Evolutionary conservation across 805 yeast genomes (phyloP).

Genomic region (Wickerhamomyces pijperi): DNA sequence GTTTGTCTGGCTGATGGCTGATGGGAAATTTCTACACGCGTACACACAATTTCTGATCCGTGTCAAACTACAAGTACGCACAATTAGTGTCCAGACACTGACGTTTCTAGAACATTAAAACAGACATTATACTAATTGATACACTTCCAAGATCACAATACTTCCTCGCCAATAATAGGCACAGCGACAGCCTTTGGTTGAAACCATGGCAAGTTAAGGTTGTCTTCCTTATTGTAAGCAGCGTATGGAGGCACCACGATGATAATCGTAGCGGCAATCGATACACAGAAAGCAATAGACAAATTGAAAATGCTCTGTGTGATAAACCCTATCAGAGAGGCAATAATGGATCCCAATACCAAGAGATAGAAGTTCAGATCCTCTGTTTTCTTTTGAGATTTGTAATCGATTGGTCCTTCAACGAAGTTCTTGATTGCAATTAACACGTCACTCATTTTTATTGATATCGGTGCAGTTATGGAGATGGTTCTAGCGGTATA

Average conservation of each 20-base stretch:
- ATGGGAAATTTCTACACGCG: too few relatives aligned
- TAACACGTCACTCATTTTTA: neutral
- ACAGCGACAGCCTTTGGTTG: slow-evolving; percentile 6
- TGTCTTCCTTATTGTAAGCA: slow-evolving; percentile 4
- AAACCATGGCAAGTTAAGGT: slow-evolving; percentile 6
- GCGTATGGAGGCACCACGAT: slow-evolving; percentile 12
- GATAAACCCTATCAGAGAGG: slow-evolving; percentile 6
- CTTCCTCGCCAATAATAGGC: too few relatives aligned
- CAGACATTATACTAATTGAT: too few relatives aligned
- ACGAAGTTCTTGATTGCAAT: slow-evolving; percentile 2
- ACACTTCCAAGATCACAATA: too few relatives aligned
- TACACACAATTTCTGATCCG: too few relatives aligned
- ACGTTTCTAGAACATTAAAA: too few relatives aligned
- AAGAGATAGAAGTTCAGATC: slow-evolving; percentile 2
- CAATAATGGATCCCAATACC: slow-evolving; percentile 4
- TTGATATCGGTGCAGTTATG: too few relatives aligned
- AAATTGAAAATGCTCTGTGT: slow-evolving; percentile 4
- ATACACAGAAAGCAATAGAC: slow-evolving; percentile 1
- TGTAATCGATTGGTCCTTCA: slow-evolving; percentile 13
- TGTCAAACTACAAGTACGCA: too few relatives aligned
- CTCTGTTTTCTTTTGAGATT: slow-evolving; percentile 9
- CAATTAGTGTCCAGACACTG: too few relatives aligned
- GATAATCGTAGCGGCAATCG: slow-evolving; percentile 1
- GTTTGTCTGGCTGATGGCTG: too few relatives aligned
- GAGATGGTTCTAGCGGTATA: too few relatives aligned